Conservation (phyloP, 352 stramenopile species). For the Phytophthora vignae region DNA sequence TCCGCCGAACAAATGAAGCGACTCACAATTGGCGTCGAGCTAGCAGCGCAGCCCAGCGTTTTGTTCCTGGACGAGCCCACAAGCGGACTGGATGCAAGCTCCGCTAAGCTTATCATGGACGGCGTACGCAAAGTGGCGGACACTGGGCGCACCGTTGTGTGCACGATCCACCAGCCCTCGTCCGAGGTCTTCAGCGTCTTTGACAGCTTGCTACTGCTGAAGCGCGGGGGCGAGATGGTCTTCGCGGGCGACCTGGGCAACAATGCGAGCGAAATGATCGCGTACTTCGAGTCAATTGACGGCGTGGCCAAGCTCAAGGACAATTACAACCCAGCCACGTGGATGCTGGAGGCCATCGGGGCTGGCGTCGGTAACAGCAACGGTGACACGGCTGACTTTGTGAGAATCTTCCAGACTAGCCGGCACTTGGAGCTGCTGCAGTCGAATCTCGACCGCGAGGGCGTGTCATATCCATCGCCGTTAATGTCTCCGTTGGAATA, state of each 20-base stretch:
- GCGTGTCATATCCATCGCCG: too few species aligned
- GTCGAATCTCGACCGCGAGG: too few species aligned
- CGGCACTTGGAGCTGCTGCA: too few species aligned
- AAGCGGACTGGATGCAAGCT: constrained; percentile 81
- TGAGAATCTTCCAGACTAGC: too few species aligned
- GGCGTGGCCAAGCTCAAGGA: too few species aligned
- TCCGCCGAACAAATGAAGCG: constrained; percentile 40
- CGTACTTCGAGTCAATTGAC: too few species aligned
- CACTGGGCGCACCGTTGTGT: constrained; percentile 36
- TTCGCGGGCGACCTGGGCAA: constrained; percentile 1
- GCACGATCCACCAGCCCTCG: too few species aligned
- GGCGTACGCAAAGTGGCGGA: constrained; percentile 87
- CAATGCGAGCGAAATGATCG: constrained; percentile 31
- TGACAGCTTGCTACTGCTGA: constrained; percentile 33
- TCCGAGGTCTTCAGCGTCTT: constrained; percentile 12
- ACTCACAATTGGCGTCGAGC: constrained; percentile 43
- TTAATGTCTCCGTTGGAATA: too few species aligned
- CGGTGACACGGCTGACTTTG: constrained; percentile 8
- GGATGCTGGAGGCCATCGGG: constrained; percentile 50
- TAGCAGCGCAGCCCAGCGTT: constrained; percentile 32
- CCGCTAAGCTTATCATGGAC: constrained; percentile 88
- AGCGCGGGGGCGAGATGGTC: background rate
- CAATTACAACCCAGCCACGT: constrained; percentile 16
- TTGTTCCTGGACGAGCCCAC: constrained; percentile 79
- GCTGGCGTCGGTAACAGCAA: constrained; percentile 45